Evolutionary conservation across 2,329 filamentous ascomycete genomes (phyloP).

Genomic region (Verticillium nonalfalfae): DNA sequence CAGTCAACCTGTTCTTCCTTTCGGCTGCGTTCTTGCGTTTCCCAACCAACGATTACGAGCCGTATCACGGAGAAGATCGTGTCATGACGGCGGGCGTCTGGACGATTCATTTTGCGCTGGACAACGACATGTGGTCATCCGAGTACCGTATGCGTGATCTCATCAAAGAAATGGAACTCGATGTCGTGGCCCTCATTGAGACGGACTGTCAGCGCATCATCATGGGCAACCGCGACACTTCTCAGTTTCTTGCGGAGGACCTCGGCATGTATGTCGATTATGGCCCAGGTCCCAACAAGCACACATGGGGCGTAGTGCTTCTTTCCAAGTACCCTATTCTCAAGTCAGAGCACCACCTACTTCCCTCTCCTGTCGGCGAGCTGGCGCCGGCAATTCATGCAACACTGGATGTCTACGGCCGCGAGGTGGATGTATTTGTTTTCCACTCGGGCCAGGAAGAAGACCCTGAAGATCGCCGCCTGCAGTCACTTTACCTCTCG

Average conservation of each 20-base stretch:
- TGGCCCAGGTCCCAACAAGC: constrained; percentile 95
- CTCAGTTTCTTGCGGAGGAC: constrained; percentile 91
- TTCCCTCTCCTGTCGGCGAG: constrained; percentile 90
- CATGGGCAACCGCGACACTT: constrained; percentile 97
- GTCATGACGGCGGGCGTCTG: constrained; percentile 92
- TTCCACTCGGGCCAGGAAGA: constrained; percentile 99
- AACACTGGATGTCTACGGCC: constrained; percentile 89
- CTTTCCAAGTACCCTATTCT: constrained; percentile 97
- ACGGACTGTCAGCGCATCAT: constrained; percentile 94
- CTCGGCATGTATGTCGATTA: constrained; percentile 99
- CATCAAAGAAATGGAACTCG: constrained; percentile 90
- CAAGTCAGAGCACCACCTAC: constrained; percentile 91
- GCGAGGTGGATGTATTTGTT: constrained; percentile 87
- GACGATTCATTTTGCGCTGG: constrained; percentile 96
- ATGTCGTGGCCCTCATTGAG: constrained; percentile 91
- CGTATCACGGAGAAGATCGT: constrained; percentile 83
- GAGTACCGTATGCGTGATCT: constrained; percentile 90
- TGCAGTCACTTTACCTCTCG: constrained; percentile 81
- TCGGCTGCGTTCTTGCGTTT: constrained; percentile 83
- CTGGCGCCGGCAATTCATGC: constrained; percentile 93
- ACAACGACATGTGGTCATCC: constrained; percentile 98
- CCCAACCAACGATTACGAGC: constrained; percentile 83
- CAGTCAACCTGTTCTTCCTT: constrained; percentile 74
- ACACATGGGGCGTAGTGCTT: constrained; percentile 92
- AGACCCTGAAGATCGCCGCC: constrained; percentile 81